Conservation (phyloP, 2,329 filamentous ascomycete species). For the Penicillium expansum region DNA sequence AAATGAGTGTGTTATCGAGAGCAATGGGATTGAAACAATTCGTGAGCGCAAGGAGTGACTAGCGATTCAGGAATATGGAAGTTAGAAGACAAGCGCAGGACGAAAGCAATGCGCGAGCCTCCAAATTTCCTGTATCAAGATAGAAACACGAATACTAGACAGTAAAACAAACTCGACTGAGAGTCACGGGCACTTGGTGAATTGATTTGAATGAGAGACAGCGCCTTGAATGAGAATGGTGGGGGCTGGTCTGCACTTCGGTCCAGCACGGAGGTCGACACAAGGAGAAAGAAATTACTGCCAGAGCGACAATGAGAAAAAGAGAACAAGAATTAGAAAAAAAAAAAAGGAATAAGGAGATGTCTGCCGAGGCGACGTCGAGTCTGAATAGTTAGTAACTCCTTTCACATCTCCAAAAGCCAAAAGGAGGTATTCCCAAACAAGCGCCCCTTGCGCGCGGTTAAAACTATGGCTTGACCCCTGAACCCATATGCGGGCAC, state of each 20-base stretch:
- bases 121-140: not conserved
- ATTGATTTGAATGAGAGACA: constrained; percentile 25
- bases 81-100: constrained; percentile 4
- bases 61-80: constrained; percentile 19
- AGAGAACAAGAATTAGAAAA: constrained; percentile 11
- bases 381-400: constrained; percentile 7
- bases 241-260: constrained; percentile 20
- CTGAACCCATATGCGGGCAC: constrained; percentile 8
- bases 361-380: constrained; percentile 5
- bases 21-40: constrained; percentile 10
- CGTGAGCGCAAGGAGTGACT: constrained; percentile 20
- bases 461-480: constrained; percentile 24
- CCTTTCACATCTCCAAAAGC: constrained; percentile 27
- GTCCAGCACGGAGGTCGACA: constrained; percentile 19
- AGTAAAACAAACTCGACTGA: constrained; percentile 1
- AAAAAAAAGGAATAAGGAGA: constrained; percentile 15
- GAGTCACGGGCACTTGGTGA: constrained; percentile 9
- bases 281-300: constrained; percentile 28
- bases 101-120: constrained; percentile 8
- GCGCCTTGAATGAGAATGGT: constrained; percentile 19
- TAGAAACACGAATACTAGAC: not conserved
- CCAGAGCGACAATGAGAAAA: constrained; percentile 28
- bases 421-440: constrained; percentile 36
- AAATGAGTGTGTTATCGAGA: constrained; percentile 18
- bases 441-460: constrained; percentile 42